Conservation (phyloP, 202 grass and related monocot species). For the Brachypodium distachyon region DNA sequence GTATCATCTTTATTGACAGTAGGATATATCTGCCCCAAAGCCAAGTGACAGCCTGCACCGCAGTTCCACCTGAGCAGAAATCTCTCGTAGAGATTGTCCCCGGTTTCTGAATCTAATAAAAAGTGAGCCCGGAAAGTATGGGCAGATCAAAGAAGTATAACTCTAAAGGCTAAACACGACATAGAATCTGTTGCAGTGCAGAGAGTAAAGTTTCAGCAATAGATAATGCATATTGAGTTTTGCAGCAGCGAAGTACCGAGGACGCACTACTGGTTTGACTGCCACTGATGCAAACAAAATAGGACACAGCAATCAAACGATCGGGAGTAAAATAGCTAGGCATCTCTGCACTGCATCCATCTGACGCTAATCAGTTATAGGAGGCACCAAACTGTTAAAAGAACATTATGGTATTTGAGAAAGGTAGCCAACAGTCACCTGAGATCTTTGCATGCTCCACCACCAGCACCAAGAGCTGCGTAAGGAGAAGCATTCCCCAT, state of each 20-base stretch:
- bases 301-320: not conserved
- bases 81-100: not conserved
- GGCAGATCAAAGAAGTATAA: conserved; percentile 12
- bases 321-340: not conserved
- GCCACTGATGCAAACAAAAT: conserved; percentile 5
- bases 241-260: conserved; percentile 13
- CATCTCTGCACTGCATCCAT: not conserved
- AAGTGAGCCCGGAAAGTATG: conserved; percentile 31
- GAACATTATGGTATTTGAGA: not conserved
- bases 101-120: not conserved
- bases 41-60: conserved; percentile 17
- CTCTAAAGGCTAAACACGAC: conserved; percentile 14
- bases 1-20: conserved; percentile 23
- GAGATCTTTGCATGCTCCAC: conserved; percentile 44
- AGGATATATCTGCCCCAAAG: conserved; percentile 25
- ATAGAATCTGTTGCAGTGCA: conserved; percentile 6
- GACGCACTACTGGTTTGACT: not conserved
- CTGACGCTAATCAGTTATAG: conserved; percentile 17
- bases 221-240: not conserved
- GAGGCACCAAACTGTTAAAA: not conserved
- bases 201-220: conserved; percentile 14
- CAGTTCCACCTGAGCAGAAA: conserved; percentile 27
- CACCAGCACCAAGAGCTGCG: conserved; percentile 14
- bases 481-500: conserved; percentile 41
- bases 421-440: conserved; percentile 36